Conservation (phyloP, 2,329 filamentous ascomycete species). For the Fusarium agapanthi region DNA sequence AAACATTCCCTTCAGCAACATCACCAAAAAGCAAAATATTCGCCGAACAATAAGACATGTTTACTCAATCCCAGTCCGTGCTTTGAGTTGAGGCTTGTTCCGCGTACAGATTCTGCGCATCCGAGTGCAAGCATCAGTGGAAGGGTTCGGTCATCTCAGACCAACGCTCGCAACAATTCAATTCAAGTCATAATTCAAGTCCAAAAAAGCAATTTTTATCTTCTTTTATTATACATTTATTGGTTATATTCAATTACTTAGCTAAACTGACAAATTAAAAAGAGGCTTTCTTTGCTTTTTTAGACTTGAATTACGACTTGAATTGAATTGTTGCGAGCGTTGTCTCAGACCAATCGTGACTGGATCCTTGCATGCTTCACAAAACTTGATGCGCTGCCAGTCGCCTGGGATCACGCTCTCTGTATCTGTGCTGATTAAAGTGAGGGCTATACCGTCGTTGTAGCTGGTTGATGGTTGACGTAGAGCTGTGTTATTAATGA, state of each 20-base stretch:
- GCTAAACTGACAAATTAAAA: too few relatives aligned
- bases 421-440: not conserved
- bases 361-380: too few relatives aligned
- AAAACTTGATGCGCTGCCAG: too few relatives aligned
- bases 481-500: not conserved
- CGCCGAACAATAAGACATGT: not conserved
- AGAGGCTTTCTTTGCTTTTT: too few relatives aligned
- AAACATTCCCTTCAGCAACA: conserved; percentile 19
- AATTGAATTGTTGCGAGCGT: too few relatives aligned
- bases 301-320: too few relatives aligned
- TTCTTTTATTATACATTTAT: too few relatives aligned
- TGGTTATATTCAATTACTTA: too few relatives aligned
- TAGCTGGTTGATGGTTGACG: not conserved
- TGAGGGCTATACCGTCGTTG: not conserved
- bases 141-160: conserved; percentile 23
- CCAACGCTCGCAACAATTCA: too few relatives aligned
- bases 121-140: conserved; percentile 3
- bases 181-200: too few relatives aligned
- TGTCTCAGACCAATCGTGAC: too few relatives aligned
- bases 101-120: conserved; percentile 11
- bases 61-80: conserved; percentile 5
- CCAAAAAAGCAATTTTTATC: too few relatives aligned
- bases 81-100: conserved; percentile 21
- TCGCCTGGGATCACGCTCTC: not conserved
- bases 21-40: conserved; percentile 23